phyloP scores from a whole-genome alignment of 192 early-diverging fungal species.

The Pilaira anomala region DNA sequence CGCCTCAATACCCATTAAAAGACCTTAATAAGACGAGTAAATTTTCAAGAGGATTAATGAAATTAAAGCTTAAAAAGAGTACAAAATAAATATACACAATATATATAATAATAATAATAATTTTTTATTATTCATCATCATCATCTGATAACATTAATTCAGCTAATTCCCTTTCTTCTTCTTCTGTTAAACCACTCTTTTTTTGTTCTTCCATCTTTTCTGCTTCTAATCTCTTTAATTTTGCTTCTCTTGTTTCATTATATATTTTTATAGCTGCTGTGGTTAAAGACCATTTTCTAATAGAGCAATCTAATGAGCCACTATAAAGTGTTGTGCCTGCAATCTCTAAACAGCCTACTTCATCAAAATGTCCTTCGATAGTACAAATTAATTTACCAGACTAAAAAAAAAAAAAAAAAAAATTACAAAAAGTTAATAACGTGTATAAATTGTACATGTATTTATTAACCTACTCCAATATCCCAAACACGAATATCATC shows the following conservation, averaged over 20 bases:
- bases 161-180: slow-evolving; percentile 86
- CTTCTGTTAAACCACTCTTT: slow-evolving; percentile 67
- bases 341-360: slow-evolving; percentile 67
- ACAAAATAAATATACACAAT: background rate
- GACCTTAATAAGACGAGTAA: slow-evolving; percentile 11
- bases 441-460: too few relatives aligned
- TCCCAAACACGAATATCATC: slow-evolving; percentile 88
- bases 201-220: slow-evolving; percentile 19
- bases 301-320: slow-evolving; percentile 79
- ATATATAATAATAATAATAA: background rate
- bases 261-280: slow-evolving; percentile 12
- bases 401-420: slow-evolving; percentile 40
- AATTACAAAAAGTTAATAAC: background rate
- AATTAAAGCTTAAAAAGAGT: slow-evolving; percentile 3
- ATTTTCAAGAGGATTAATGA: slow-evolving; percentile 4
- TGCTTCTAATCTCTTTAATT: background rate
- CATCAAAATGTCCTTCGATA: slow-evolving; percentile 88
- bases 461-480: slow-evolving; percentile 59
- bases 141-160: slow-evolving; percentile 77
- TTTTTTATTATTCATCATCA: background rate
- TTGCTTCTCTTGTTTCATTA: slow-evolving; percentile 17
- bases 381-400: slow-evolving; percentile 68
- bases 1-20: slow-evolving; percentile 22
- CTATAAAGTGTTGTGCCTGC: slow-evolving; percentile 69
- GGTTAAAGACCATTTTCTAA: slow-evolving; percentile 78